Percentiles rank a stretch among this genome's conserved stretches.
These are phyloP conservation scores for Chlamydomonas reinhardtii DNA, from an alignment of 163 green algal species.

Conservation along the genomic window DNA sequence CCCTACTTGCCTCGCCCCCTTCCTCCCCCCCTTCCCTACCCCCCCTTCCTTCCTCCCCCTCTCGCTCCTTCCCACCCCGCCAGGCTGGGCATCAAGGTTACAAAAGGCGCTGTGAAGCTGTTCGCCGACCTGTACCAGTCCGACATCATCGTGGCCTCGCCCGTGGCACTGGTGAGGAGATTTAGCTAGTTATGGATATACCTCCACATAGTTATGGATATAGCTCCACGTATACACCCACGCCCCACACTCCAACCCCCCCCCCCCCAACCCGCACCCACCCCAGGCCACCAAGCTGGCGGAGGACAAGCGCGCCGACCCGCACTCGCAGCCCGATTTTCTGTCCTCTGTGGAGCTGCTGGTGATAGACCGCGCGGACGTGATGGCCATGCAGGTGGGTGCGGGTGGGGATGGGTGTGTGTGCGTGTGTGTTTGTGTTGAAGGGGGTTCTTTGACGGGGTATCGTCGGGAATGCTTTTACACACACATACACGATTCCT, in stretches of 20 bases:
- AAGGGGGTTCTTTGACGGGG: no score
- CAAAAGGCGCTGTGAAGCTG: conserved; percentile 73
- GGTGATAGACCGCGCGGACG: conserved; percentile 89
- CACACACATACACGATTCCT: no score
- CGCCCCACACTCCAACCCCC: no score
- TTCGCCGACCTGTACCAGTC: conserved; percentile 80
- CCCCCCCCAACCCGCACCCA: no score
- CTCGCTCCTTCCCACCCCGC: not conserved
- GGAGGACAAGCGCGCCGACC: conserved; percentile 58
- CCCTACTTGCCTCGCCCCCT: no score
- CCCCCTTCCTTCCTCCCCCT: no score
- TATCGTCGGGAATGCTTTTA: no score
- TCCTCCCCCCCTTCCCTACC: no score
- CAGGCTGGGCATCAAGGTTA: conserved; percentile 90
- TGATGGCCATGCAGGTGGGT: conserved; percentile 92
- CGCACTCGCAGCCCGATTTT: conserved; percentile 71
- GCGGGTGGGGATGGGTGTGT: not conserved
- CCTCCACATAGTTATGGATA: no score
- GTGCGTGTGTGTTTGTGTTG: not conserved
- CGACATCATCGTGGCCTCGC: conserved; percentile 92
- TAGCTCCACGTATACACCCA: no score
- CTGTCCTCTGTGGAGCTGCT: conserved; percentile 89
- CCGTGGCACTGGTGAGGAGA: conserved; percentile 73
- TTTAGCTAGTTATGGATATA: no score
- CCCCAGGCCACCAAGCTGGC: conserved; percentile 76